Conservation (phyloP, 2,329 filamentous ascomycete species). For the Scedosporium apiospermum region DNA sequence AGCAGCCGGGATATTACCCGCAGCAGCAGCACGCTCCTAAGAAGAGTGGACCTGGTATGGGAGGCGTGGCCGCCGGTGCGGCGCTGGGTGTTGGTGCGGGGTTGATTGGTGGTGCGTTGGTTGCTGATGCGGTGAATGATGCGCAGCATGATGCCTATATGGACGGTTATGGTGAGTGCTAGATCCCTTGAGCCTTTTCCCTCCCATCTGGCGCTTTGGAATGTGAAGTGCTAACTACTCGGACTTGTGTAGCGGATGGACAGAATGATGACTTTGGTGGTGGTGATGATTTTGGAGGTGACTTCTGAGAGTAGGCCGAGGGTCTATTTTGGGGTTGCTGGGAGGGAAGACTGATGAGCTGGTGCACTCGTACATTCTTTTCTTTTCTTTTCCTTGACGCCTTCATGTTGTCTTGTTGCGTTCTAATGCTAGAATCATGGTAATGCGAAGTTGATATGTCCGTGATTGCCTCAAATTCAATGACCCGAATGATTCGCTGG, state of each 20-base stretch:
- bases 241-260: slow-evolving; percentile 6
- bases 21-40: slow-evolving; percentile 30
- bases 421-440: background rate
- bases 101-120: slow-evolving; percentile 64
- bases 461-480: background rate
- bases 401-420: background rate
- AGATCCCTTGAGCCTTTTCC: too few species aligned
- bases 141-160: slow-evolving; percentile 47
- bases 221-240: background rate
- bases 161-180: slow-evolving; percentile 30
- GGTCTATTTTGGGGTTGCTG: background rate
- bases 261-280: slow-evolving; percentile 8
- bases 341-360: background rate
- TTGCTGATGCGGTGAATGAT: slow-evolving; percentile 59
- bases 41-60: slow-evolving; percentile 32
- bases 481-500: too few species aligned
- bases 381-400: background rate
- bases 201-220: too few species aligned
- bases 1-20: slow-evolving; percentile 21
- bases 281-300: slow-evolving; percentile 22
- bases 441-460: background rate
- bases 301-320: slow-evolving; percentile 23
- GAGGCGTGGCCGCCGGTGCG: slow-evolving; percentile 57
- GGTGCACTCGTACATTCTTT: background rate
- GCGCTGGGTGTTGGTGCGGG: slow-evolving; percentile 75